Base-by-base conservation (phyloP, 1,139 yeast species). In the Saccharomyces hybrid region DNA sequence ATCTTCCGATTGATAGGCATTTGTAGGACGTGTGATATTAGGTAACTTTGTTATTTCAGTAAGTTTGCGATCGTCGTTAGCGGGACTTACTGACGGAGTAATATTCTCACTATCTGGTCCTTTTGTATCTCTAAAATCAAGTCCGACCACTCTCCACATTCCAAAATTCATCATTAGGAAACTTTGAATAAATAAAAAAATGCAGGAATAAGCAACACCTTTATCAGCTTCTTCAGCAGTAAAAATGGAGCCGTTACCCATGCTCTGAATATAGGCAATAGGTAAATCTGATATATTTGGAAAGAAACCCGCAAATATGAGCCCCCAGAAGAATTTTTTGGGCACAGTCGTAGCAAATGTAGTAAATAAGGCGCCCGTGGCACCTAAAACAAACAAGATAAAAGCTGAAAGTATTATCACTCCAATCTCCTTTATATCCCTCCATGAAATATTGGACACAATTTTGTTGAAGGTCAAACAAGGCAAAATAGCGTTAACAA, bases 241-340 rank as follows among this genome's bases (percentile, higher is more conserved):
- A 62, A 90, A 83, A 2, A 79, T 74, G 0, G 81, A 75, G 0
- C 90, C 84, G n/a, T 79, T 75, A 38, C 87, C 83, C 67, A 90
- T 73, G 1, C 95, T 85, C 63, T 88, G 95, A 46, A 90, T 76
- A 62, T 89, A 89, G 0, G 96, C 96, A 63, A 90, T 87, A 0
- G 96, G 96, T 57, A 90, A 75, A 71, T 90, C 96, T 8, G 93
- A 82, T 50, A 87, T 84, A 64, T 85, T 85, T n/a, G 90, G 88
- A 61, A 88, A 82, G 48, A 87, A 74, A 0, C 95, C 93, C n/a
- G 88, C 90, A 11, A 86, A 47, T 81, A 67, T 34, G 81, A 71
- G 0, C 8, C 96, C 96, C 52, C 96, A 96, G 49, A 80, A 72
- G 95, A 96, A 90, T 52, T 80, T 72, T 59, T 78, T 79, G 0